phyloP scores from a whole-genome alignment of 2,329 filamentous ascomycete genomes.

The Fusarium xyrophilum region DNA sequence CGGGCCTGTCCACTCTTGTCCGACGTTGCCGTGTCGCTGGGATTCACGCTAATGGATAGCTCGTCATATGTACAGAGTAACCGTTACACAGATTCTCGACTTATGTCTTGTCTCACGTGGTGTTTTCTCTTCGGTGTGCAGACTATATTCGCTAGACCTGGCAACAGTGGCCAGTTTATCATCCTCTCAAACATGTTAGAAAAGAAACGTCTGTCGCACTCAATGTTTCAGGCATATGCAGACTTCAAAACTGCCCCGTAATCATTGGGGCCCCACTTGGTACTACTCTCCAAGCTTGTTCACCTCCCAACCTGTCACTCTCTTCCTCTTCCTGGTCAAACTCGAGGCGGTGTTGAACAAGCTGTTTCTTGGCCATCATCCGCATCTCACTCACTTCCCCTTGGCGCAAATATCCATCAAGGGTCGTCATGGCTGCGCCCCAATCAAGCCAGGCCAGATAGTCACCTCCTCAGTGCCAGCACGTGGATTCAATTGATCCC shows the following conservation, averaged over 20 bases:
- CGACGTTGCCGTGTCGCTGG: constrained; percentile 16
- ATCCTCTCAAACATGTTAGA: not conserved
- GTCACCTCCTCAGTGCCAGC: constrained; percentile 13
- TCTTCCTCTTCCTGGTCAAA: not conserved
- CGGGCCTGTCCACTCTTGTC: not conserved
- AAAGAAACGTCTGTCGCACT: not conserved
- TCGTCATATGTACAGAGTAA: not conserved
- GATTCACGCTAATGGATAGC: constrained; percentile 1
- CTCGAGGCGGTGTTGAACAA: constrained; percentile 13
- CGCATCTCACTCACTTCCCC: not conserved
- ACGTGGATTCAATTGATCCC: constrained; percentile 18
- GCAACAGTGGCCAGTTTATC: not conserved
- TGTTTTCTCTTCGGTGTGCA: not conserved
- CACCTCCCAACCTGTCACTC: not conserved
- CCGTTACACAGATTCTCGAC: not conserved
- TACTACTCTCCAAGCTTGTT: not conserved
- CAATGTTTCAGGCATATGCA: not conserved
- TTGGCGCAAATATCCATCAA: constrained; percentile 29
- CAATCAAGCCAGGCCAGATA: constrained; percentile 6
- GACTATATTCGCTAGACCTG: not conserved
- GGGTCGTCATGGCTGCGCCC: constrained; percentile 25
- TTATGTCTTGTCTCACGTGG: not conserved
- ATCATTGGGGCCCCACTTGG: not conserved
- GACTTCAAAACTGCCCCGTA: not conserved
- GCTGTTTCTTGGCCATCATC: constrained; percentile 24